Conservation (phyloP, 2,329 filamentous ascomycete genomes). For the Penicillium hordei region DNA sequence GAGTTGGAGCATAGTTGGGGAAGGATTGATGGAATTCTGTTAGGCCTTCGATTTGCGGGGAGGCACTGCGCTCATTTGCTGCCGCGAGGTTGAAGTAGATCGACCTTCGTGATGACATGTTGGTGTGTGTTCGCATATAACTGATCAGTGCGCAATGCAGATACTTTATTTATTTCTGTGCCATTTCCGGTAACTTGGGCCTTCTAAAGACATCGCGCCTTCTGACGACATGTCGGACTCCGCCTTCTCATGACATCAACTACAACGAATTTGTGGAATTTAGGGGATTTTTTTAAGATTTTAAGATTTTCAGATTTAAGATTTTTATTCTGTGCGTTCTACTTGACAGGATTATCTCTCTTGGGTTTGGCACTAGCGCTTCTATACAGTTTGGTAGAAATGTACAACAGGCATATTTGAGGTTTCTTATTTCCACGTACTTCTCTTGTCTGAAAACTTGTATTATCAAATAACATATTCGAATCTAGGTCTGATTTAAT, state of each 20-base stretch:
- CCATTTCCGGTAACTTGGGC: background rate
- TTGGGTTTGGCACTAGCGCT: background rate
- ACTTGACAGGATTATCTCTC: background rate
- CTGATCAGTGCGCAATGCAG: background rate
- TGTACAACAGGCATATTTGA: background rate
- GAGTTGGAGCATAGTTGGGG: slow-evolving; percentile 57
- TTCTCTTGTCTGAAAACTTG: background rate
- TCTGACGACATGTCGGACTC: slow-evolving; percentile 18
- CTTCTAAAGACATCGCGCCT: slow-evolving; percentile 18
- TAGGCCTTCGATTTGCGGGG: slow-evolving; percentile 15
- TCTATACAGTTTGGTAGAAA: background rate
- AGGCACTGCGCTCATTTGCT: slow-evolving; percentile 15
- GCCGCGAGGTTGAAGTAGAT: slow-evolving; percentile 31
- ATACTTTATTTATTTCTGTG: background rate
- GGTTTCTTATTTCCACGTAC: background rate
- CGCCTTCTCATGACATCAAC: slow-evolving; percentile 1
- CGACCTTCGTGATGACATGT: slow-evolving; percentile 24
- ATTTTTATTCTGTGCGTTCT: background rate
- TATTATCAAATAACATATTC: background rate
- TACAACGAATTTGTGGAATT: background rate
- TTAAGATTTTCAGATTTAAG: no score
- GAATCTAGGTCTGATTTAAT: background rate
- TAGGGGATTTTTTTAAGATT: no score
- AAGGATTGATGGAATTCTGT: slow-evolving; percentile 58
- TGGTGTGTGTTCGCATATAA: background rate